Evolutionary conservation across 176 grass and related monocot species (phyloP).

Genomic region (Ensete ventricosum): DNA sequence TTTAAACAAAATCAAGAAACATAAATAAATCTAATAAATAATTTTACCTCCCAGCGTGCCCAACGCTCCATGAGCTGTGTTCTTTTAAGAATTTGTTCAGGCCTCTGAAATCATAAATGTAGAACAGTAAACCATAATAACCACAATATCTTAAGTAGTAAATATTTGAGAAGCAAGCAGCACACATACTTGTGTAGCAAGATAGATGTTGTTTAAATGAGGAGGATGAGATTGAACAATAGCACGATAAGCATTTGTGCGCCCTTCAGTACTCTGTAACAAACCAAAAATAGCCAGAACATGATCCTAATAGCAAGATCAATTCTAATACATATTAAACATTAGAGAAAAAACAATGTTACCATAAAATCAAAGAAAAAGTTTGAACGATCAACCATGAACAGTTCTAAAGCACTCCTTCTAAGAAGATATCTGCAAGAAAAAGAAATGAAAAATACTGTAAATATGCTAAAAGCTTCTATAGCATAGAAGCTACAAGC

Average conservation of each 20-base stretch:
- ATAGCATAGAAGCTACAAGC: background rate
- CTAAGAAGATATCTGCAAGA: slow-evolving; percentile 78
- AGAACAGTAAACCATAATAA: background rate
- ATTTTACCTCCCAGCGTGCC: slow-evolving; percentile 94
- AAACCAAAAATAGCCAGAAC: slow-evolving; percentile 13
- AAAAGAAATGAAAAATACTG: slow-evolving; percentile 10
- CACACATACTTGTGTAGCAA: slow-evolving; percentile 80
- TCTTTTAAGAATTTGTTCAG: slow-evolving; percentile 97
- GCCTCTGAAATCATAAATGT: slow-evolving; percentile 56
- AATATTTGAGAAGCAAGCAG: slow-evolving; percentile 18
- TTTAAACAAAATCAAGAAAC: background rate
- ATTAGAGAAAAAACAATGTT: slow-evolving; percentile 19
- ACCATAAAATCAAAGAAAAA: slow-evolving; percentile 99
- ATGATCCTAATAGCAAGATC: slow-evolving; percentile 21
- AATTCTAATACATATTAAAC: slow-evolving; percentile 12
- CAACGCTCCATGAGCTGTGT: slow-evolving; percentile 94
- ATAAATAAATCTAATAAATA: slow-evolving; percentile 15
- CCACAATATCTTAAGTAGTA: background rate
- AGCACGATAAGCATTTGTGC: slow-evolving; percentile 87
- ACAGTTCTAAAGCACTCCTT: slow-evolving; percentile 95
- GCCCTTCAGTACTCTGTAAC: slow-evolving; percentile 70
- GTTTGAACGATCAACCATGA: slow-evolving; percentile 97
- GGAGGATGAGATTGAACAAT: slow-evolving; percentile 86
- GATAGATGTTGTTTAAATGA: slow-evolving; percentile 90
- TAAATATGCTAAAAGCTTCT: background rate